phyloP scores from a whole-genome alignment of 1,139 yeast species.

The Suhomyces bokatorum region DNA sequence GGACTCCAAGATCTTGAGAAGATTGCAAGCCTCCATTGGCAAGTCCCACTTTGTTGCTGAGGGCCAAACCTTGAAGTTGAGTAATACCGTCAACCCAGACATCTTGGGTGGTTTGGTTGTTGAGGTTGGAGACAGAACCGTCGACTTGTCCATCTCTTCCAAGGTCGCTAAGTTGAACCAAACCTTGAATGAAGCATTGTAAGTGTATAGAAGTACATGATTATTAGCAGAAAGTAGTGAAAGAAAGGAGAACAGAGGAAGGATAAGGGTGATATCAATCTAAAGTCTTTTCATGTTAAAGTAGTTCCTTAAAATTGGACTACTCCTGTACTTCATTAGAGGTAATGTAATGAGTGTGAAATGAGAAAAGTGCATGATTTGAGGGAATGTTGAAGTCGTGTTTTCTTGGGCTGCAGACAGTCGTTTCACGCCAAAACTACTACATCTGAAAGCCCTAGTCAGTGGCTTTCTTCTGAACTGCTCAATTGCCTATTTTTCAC shows the following conservation, averaged over 20 bases:
- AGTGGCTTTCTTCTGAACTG: too few relatives aligned
- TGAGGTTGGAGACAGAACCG: constrained; percentile 96
- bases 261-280: too few relatives aligned
- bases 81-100: constrained; percentile 83
- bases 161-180: constrained; percentile 89
- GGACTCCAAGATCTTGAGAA: constrained; percentile 77
- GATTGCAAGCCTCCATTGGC: constrained; percentile 77
- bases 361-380: too few relatives aligned
- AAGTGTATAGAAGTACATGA: constrained; percentile 11
- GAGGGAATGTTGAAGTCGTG: too few relatives aligned
- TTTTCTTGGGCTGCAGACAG: too few relatives aligned
- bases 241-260: not conserved
- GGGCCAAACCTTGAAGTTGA: constrained; percentile 81
- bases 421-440: too few relatives aligned
- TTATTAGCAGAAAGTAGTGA: not conserved
- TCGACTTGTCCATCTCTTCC: constrained; percentile 84
- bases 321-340: too few relatives aligned
- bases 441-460: too few relatives aligned
- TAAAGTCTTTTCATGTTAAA: too few relatives aligned
- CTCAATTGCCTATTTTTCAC: too few relatives aligned
- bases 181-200: constrained; percentile 77
- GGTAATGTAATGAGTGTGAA: too few relatives aligned
- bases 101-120: constrained; percentile 95
- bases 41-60: constrained; percentile 80
- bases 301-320: too few relatives aligned